These are phyloP conservation scores for Mycena olivaceomarginata DNA, from an alignment of 768 basidiomycete species.

Conservation along the genomic window DNA sequence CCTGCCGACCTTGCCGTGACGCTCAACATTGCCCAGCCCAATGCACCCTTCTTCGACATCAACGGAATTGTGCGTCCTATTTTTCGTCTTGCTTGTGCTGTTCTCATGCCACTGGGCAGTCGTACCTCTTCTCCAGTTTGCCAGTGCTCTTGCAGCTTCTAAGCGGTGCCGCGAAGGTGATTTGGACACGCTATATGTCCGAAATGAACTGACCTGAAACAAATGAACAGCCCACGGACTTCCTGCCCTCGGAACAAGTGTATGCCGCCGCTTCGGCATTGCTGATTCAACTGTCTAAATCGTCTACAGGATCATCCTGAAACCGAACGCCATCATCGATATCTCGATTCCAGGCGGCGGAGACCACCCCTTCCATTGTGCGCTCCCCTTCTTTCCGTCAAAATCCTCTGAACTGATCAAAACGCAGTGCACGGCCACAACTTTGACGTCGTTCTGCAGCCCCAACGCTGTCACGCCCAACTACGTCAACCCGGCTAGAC, in stretches of 20 bases:
- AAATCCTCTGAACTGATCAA: constrained; percentile 1
- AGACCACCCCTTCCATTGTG: too few species aligned
- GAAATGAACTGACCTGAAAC: constrained; percentile 46
- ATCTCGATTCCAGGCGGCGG: too few species aligned
- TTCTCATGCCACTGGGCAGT: neutral
- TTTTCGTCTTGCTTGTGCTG: too few species aligned
- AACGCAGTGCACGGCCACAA: constrained; percentile 41
- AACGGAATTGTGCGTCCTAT: constrained; percentile 40
- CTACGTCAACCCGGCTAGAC: constrained; percentile 40
- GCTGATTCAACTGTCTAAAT: too few species aligned
- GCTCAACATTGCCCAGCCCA: constrained; percentile 39
- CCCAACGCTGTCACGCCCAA: constrained; percentile 16
- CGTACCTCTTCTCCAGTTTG: constrained; percentile 57
- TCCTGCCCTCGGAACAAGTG: constrained; percentile 35
- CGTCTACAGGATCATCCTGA: too few species aligned
- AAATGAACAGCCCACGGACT: constrained; percentile 12
- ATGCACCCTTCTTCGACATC: constrained; percentile 41
- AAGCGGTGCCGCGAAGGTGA: constrained; percentile 61
- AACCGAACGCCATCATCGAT: too few species aligned
- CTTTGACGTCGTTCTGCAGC: constrained; percentile 35
- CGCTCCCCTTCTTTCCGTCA: too few species aligned
- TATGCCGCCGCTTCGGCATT: neutral
- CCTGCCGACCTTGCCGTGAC: constrained; percentile 33
- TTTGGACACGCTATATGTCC: constrained; percentile 47
- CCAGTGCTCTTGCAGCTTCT: constrained; percentile 71